Evolutionary conservation across 1,139 yeast species (phyloP).

Genomic region (Hanseniaspora sp.): DNA sequence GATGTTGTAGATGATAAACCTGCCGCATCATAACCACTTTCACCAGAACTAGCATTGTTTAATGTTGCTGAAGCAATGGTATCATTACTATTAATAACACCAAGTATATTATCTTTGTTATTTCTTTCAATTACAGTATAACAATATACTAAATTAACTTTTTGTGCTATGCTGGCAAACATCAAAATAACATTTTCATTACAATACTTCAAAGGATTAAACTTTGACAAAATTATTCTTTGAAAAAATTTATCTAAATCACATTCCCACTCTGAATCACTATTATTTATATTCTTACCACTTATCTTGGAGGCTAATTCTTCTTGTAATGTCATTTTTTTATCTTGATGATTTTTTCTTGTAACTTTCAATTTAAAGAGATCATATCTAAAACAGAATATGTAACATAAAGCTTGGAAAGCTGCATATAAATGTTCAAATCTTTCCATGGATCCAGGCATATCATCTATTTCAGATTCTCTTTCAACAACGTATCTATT

Average conservation of each 20-base stretch:
- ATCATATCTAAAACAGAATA: constrained; percentile 77
- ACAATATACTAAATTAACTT: constrained; percentile 83
- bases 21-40: background rate
- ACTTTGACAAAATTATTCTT: constrained; percentile 71
- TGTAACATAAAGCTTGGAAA: constrained; percentile 79
- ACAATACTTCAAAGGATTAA: constrained; percentile 88
- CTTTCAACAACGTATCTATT: constrained; percentile 69
- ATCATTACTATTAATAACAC: constrained; percentile 24
- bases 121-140: constrained; percentile 87
- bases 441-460: constrained; percentile 62
- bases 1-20: constrained; percentile 18
- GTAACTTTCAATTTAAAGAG: constrained; percentile 35
- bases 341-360: constrained; percentile 23
- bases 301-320: constrained; percentile 1
- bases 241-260: constrained; percentile 77
- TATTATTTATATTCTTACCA: constrained; percentile 19
- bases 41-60: background rate
- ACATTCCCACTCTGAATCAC: constrained; percentile 57
- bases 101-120: constrained; percentile 39
- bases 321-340: constrained; percentile 2
- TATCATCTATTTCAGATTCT: constrained; percentile 58
- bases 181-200: constrained; percentile 87
- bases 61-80: background rate
- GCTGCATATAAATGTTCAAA: constrained; percentile 87
- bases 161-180: constrained; percentile 87